Percentiles rank a stretch among this genome's conserved stretches.
Evolutionary conservation across 1,139 yeast species (phyloP).

Genomic region (Debaryomyces fabryi): DNA sequence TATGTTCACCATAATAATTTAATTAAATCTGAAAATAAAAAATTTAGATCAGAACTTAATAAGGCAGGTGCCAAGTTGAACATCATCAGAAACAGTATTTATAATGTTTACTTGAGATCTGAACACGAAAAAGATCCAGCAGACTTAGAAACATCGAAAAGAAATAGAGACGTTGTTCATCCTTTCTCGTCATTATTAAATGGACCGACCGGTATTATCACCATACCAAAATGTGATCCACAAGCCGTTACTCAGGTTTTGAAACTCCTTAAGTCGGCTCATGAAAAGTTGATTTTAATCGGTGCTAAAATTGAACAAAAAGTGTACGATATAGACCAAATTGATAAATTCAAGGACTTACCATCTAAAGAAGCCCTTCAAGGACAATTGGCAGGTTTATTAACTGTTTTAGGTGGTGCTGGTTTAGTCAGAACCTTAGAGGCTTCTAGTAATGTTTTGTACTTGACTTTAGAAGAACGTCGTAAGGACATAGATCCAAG

Average conservation of each 20-base stretch:
- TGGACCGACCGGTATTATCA: constrained; percentile 88
- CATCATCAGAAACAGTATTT: constrained; percentile 66
- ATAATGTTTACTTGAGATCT: constrained; percentile 76
- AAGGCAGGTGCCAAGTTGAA: constrained; percentile 68
- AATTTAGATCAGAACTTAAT: constrained; percentile 61
- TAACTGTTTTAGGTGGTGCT: constrained; percentile 84
- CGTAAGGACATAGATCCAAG: constrained; percentile 45
- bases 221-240: constrained; percentile 75
- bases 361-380: constrained; percentile 75
- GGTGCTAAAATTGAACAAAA: constrained; percentile 81
- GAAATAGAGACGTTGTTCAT: constrained; percentile 51
- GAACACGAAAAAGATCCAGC: constrained; percentile 77
- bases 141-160: constrained; percentile 51
- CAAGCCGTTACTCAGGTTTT: constrained; percentile 60
- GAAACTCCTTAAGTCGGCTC: constrained; percentile 61
- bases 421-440: constrained; percentile 84
- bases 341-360: constrained; percentile 68
- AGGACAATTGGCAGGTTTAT: constrained; percentile 81
- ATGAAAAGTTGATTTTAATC: constrained; percentile 74
- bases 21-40: constrained; percentile 65
- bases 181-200: constrained; percentile 69
- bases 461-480: constrained; percentile 72
- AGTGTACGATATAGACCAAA: constrained; percentile 53
- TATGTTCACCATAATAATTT: constrained; percentile 86
- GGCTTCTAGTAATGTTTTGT: constrained; percentile 64